phyloP scores from a whole-genome alignment of 176 grass and related monocot species.

The Urochloa ruziziensis region DNA sequence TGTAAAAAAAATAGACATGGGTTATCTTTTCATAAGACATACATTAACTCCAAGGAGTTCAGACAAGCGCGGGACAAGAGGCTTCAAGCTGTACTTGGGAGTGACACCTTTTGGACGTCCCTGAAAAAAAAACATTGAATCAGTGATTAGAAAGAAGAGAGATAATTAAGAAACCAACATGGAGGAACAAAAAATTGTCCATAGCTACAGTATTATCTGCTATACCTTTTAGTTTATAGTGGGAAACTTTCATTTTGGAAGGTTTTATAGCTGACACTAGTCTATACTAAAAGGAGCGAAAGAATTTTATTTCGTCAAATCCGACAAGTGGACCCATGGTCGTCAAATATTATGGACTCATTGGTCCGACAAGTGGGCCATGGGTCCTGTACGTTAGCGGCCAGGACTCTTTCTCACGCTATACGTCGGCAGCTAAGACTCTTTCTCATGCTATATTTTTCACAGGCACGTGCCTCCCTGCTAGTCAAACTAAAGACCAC shows the following conservation, averaged over 20 bases:
- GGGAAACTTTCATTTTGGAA: neutral
- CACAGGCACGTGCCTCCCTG: too few relatives aligned
- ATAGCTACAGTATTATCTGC: neutral
- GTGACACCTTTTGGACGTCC: conserved; percentile 69
- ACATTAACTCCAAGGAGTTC: conserved; percentile 62
- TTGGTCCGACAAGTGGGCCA: too few relatives aligned
- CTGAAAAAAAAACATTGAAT: conserved; percentile 34
- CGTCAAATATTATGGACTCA: too few relatives aligned
- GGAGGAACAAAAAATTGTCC: neutral
- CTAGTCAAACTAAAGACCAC: neutral
- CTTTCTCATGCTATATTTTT: too few relatives aligned
- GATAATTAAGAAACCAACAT: neutral
- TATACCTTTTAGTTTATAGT: neutral
- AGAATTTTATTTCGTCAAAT: too few relatives aligned
- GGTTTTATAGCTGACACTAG: neutral
- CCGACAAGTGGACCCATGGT: too few relatives aligned
- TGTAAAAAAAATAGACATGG: neutral
- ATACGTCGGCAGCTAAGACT: too few relatives aligned
- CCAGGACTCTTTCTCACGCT: too few relatives aligned
- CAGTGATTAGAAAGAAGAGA: neutral
- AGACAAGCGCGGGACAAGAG: conserved; percentile 57
- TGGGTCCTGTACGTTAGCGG: too few relatives aligned
- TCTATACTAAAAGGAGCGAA: too few relatives aligned
- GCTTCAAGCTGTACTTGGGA: conserved; percentile 70
- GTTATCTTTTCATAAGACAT: neutral